A percentile compares a stretch with the other conserved stretches of the same genome.
Conservation (phyloP, 2,329 filamentous ascomycete genomes). For the Harringtonia lauricola region DNA sequence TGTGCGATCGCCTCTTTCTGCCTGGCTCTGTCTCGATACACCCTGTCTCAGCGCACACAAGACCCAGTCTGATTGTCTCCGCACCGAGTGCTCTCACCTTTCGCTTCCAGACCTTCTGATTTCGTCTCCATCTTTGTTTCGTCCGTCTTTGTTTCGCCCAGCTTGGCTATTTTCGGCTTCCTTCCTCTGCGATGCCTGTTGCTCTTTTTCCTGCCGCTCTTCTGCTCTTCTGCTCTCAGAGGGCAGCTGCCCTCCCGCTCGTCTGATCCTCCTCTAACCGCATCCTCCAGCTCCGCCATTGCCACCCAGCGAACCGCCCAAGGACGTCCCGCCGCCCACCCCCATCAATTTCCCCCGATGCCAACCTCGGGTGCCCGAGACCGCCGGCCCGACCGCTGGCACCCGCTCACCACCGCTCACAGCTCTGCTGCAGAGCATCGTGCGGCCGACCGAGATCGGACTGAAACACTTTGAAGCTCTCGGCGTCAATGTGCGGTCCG, state of each 20-base stretch:
- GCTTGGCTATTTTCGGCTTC: too few species aligned
- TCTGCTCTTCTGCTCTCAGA: background rate
- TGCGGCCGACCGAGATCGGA: slow-evolving; percentile 38
- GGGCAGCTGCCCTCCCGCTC: background rate
- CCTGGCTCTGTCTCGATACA: background rate
- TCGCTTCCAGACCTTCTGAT: too few species aligned
- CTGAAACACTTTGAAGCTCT: slow-evolving; percentile 44
- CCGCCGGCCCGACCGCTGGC: slow-evolving; percentile 2
- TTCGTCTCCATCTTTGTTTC: too few species aligned
- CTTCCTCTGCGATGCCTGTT: too few species aligned
- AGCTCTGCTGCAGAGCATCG: slow-evolving; percentile 39
- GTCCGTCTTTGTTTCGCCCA: too few species aligned
- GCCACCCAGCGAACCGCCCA: slow-evolving; percentile 22
- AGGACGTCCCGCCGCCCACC: slow-evolving; percentile 45
- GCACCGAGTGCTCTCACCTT: background rate
- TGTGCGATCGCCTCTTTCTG: background rate
- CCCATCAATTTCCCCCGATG: slow-evolving; percentile 39
- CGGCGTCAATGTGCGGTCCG: slow-evolving; percentile 41
- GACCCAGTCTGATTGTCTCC: background rate
- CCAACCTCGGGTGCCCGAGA: slow-evolving; percentile 17
- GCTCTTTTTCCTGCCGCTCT: background rate
- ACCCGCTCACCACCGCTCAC: slow-evolving; percentile 26
- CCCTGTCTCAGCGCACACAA: background rate
- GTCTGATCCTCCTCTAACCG: background rate
- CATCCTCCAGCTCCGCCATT: slow-evolving; percentile 8